Conservation (phyloP, 2,329 filamentous ascomycete species). For the Pyrenochaeta sp. region DNA sequence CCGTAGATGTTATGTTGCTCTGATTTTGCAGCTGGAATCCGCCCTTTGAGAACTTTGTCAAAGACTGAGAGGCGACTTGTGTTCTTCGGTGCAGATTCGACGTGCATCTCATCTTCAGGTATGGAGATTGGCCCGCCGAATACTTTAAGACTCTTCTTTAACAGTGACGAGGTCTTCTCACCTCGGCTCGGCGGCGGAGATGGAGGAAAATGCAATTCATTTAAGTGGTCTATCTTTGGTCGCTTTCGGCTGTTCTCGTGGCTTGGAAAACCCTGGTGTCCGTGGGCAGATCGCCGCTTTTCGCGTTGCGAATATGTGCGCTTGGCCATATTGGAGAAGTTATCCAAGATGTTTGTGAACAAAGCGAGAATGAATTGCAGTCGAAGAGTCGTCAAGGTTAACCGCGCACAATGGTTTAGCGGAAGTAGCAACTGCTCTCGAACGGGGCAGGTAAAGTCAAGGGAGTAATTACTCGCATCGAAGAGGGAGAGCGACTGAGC, state of each 20-base stretch:
- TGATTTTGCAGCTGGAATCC: slow-evolving; percentile 9
- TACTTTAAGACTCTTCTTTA: slow-evolving; percentile 17
- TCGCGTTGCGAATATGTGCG: slow-evolving; percentile 31
- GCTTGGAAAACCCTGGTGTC: not conserved
- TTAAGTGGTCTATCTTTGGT: slow-evolving; percentile 17
- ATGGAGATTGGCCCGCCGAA: slow-evolving; percentile 30
- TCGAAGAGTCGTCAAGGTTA: not conserved
- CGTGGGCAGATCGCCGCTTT: slow-evolving; percentile 16
- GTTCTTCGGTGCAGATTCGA: slow-evolving; percentile 9
- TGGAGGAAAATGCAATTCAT: slow-evolving; percentile 8
- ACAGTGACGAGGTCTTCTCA: slow-evolving; percentile 9
- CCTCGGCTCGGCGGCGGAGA: slow-evolving; percentile 5
- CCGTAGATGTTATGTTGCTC: slow-evolving; percentile 17
- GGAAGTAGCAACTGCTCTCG: not conserved
- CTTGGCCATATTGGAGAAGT: slow-evolving; percentile 21
- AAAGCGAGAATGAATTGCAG: slow-evolving; percentile 14
- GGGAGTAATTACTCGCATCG: not conserved
- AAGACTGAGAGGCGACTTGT: slow-evolving; percentile 16
- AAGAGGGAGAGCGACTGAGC: not conserved
- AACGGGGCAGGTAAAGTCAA: not conserved
- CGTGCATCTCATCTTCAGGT: slow-evolving; percentile 19
- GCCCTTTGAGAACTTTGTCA: slow-evolving; percentile 22
- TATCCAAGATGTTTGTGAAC: slow-evolving; percentile 12
- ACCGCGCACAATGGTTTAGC: not conserved
- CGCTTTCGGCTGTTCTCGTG: slow-evolving; percentile 25